Conservation (phyloP, 148 eudicot species). For the Cornus kousa region DNA sequence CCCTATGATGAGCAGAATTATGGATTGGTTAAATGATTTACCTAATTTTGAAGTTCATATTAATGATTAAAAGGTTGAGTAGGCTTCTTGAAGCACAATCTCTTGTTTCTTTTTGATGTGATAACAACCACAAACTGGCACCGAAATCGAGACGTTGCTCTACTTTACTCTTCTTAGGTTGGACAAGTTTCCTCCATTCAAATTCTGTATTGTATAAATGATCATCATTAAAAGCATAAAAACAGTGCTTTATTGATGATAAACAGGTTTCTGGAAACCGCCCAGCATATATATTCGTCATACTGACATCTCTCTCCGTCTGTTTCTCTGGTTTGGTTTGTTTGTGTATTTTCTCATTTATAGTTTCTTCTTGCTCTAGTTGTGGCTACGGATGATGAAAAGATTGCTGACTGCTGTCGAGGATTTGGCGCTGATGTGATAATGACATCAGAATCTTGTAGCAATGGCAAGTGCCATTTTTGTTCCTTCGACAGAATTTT, state of each 20-base stretch:
- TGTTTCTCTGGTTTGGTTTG: neutral
- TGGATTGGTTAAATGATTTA: neutral
- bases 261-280: neutral
- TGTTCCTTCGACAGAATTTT: conserved; percentile 6
- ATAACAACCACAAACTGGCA: neutral
- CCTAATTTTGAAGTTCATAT: neutral
- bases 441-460: conserved; percentile 93
- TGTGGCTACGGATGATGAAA: conserved; percentile 98
- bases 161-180: neutral
- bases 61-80: neutral
- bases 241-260: neutral
- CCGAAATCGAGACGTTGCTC: neutral
- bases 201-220: neutral
- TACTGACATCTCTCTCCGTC: neutral
- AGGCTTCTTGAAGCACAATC: neutral
- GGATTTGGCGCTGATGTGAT: conserved; percentile 96
- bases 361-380: conserved; percentile 41
- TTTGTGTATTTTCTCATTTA: neutral
- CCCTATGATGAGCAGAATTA: neutral
- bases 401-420: conserved; percentile 89
- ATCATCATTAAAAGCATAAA: neutral
- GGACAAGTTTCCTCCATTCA: neutral
- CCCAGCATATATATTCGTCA: neutral
- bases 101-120: neutral
- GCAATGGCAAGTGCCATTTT: conserved; percentile 53